Evolutionary conservation across 176 grass and related monocot species (phyloP).

Genomic region (Olyra latifolia): DNA sequence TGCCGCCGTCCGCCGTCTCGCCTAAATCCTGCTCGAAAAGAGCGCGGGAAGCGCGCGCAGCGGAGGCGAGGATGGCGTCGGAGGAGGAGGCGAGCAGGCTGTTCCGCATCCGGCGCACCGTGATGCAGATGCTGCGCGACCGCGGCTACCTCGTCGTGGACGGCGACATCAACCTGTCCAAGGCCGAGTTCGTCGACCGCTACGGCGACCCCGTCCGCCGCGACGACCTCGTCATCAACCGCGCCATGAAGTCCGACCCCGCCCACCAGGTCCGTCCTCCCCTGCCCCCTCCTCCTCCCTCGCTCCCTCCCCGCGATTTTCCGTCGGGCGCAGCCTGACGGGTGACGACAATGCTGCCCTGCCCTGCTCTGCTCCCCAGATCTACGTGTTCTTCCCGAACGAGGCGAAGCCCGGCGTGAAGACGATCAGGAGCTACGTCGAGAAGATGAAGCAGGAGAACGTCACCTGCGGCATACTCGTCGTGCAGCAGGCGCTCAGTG

Average conservation of each 20-base stretch:
- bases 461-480: conserved; percentile 65
- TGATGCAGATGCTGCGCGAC: conserved; percentile 79
- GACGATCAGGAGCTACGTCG: conserved; percentile 72
- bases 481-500: conserved; percentile 67
- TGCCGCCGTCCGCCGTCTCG: neutral
- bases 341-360: neutral
- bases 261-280: conserved; percentile 40
- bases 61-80: conserved; percentile 38
- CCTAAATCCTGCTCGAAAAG: neutral
- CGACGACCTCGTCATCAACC: conserved; percentile 54
- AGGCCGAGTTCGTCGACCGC: conserved; percentile 27
- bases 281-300: too few relatives aligned
- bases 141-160: conserved; percentile 44
- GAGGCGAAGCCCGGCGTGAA: conserved; percentile 76
- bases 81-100: conserved; percentile 61
- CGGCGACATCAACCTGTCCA: conserved; percentile 29
- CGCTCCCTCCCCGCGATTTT: neutral
- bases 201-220: conserved; percentile 49
- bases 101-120: conserved; percentile 68
- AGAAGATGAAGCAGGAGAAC: conserved; percentile 77
- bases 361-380: conserved; percentile 18
- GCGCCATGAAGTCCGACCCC: conserved; percentile 5
- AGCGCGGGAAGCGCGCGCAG: neutral
- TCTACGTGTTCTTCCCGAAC: conserved; percentile 75
- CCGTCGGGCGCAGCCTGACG: neutral